phyloP scores from a whole-genome alignment of 306 rosid genomes.

The Trifolium fragiferum region DNA sequence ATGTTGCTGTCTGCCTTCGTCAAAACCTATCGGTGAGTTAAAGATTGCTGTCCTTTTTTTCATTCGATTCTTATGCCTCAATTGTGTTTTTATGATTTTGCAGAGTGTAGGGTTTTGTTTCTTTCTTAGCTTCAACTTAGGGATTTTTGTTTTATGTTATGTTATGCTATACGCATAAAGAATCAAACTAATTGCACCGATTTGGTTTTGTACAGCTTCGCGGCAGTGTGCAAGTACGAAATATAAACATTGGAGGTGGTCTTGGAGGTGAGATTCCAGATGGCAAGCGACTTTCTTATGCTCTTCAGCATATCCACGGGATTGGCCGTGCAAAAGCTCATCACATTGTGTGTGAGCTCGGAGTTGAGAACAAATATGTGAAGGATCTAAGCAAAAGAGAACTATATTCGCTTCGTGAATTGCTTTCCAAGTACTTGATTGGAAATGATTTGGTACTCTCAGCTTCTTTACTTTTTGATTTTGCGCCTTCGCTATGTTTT shows the following conservation, averaged over 20 bases:
- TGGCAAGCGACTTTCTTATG: conserved; percentile 61
- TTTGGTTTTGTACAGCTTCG: conserved; percentile 48
- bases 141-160: background rate
- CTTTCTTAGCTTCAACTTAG: background rate
- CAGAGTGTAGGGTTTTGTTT: background rate
- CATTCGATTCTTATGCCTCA: background rate
- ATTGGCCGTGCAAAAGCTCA: conserved; percentile 68
- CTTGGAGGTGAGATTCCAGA: conserved; percentile 80
- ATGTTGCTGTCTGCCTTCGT: conserved; percentile 48
- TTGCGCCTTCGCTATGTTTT: background rate
- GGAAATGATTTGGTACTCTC: conserved; percentile 69
- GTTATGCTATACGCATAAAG: background rate
- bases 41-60: background rate
- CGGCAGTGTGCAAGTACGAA: conserved; percentile 44
- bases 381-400: conserved; percentile 76
- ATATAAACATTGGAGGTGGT: conserved; percentile 72
- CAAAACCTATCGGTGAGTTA: conserved; percentile 55
- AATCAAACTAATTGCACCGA: conserved; percentile 1
- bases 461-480: conserved; percentile 3
- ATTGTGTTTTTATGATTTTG: background rate
- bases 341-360: conserved; percentile 66
- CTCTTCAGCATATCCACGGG: conserved; percentile 74
- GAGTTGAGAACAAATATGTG: conserved; percentile 65
- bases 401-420: conserved; percentile 59
- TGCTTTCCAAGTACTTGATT: conserved; percentile 61